These are phyloP conservation scores for Pleurotus salmoneostramineus DNA, from an alignment of 768 basidiomycete genomes.

Conservation along the genomic window DNA sequence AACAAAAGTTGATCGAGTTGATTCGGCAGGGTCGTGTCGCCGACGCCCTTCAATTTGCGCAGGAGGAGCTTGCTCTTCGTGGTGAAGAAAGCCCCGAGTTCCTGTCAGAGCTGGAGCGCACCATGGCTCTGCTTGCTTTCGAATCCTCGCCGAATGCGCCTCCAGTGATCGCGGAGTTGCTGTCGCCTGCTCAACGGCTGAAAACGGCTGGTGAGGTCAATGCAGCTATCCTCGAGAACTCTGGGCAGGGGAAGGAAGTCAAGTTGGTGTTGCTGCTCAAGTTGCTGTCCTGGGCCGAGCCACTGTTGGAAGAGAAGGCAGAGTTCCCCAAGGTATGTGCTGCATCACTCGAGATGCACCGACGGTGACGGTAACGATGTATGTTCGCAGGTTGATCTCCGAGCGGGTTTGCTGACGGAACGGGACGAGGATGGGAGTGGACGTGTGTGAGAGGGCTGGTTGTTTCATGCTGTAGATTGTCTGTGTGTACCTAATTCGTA, in stretches of 20 bases:
- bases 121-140: constrained; percentile 91
- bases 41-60: constrained; percentile 88
- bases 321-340: constrained; percentile 73
- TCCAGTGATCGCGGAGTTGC: constrained; percentile 66
- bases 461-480: background rate
- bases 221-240: constrained; percentile 87
- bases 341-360: constrained; percentile 7
- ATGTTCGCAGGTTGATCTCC: constrained; percentile 8
- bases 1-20: constrained; percentile 92
- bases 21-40: constrained; percentile 79
- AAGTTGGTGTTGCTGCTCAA: constrained; percentile 82
- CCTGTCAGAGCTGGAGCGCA: constrained; percentile 85
- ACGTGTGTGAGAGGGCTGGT: background rate
- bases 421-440: constrained; percentile 3
- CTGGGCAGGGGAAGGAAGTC: constrained; percentile 90
- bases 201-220: constrained; percentile 97
- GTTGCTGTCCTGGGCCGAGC: constrained; percentile 87
- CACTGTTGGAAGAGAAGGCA: constrained; percentile 67
- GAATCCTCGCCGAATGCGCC: constrained; percentile 61
- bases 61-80: constrained; percentile 89
- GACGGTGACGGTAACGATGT: constrained; percentile 12
- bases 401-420: constrained; percentile 8
- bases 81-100: constrained; percentile 96
- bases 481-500: constrained; percentile 4
- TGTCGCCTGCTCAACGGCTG: constrained; percentile 85